Conservation (phyloP, 2,329 filamentous ascomycete species). For the Penicillium freii region DNA sequence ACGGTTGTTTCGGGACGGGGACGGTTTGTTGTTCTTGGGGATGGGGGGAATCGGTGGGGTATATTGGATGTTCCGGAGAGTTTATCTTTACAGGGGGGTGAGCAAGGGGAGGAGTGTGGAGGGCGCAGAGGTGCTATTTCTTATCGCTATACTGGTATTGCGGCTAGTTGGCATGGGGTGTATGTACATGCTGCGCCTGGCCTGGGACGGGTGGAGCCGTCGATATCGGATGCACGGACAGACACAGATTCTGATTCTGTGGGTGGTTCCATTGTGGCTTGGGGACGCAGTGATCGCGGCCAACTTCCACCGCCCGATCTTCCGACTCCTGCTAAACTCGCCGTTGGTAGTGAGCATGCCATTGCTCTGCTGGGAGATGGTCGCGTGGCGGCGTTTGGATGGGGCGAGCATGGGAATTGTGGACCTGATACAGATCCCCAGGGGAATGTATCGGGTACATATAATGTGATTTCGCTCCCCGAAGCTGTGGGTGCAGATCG, state of each 20-base stretch:
- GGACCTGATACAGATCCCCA: conserved; percentile 62
- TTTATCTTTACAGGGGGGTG: conserved; percentile 1
- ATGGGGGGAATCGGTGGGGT: conserved; percentile 64
- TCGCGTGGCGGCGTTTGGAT: conserved; percentile 82
- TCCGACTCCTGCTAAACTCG: conserved; percentile 61
- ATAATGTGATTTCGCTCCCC: conserved; percentile 64
- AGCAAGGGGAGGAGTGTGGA: conserved; percentile 18
- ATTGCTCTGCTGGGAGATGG: conserved; percentile 65
- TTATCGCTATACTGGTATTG: conserved; percentile 68
- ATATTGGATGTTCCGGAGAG: conserved; percentile 55
- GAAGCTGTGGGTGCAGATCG: conserved; percentile 48
- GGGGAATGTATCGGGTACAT: conserved; percentile 67
- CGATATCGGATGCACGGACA: background rate
- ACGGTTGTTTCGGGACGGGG: conserved; percentile 68
- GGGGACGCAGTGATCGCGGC: conserved; percentile 83
- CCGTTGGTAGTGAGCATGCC: conserved; percentile 87
- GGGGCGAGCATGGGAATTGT: conserved; percentile 98
- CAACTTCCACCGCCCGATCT: conserved; percentile 68
- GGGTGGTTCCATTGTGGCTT: conserved; percentile 60
- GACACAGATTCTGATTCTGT: conserved; percentile 32
- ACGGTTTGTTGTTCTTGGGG: conserved; percentile 65
- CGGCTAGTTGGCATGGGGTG: conserved; percentile 78
- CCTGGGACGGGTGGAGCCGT: background rate
- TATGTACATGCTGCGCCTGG: conserved; percentile 57
- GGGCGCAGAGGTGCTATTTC: conserved; percentile 13